Base-by-base conservation (phyloP, 2,329 filamentous ascomycete genomes). In the Trichoderma breve region DNA sequence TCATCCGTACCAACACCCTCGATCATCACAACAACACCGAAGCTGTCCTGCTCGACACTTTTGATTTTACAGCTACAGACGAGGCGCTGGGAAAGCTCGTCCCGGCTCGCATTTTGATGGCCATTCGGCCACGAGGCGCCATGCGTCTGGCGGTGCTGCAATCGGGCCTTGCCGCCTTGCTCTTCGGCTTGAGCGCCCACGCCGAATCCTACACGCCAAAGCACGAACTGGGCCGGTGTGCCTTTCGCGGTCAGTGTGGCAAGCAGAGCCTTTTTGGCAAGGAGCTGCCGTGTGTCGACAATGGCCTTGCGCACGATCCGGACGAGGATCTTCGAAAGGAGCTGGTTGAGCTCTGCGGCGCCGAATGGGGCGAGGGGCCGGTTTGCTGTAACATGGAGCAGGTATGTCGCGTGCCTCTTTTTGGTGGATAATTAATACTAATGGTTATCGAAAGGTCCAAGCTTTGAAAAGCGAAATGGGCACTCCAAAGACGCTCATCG, bases 261-360 rank as follows among this genome's bases (percentile, higher is more conserved):
- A 95, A 94, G 81, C 91, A 95, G 82, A 91, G 92, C 74, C 92
- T 96, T 80, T 98, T 98, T 78, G 93, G 94, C 71, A 92, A 93
- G 72, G 90, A 97, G 76, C 86, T 98, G 73, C 96, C 96, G 4
- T 99, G 96, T 80, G 90, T 95, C 15, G 95, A 99, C 83, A 99
- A 99, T 80, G 94, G 87, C 4, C 84, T 91, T 43, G 96, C 96
- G 43, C 85, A 90, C 74, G 87, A 92, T 39, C 95, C 95, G 2
- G 89, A 92, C 26, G 87, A 88, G 8, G 87, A 89, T 71, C 86
- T 93, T 72, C 90, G 94, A 73, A 86, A 92, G 77, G 91, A 95
- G 83, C 86, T 99, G 69, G 90, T 97, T 24, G 89, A 90, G 24
- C 87, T 99, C 24, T 99, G 96, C 79, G 96, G 97, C 53, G 86